phyloP scores from a whole-genome alignment of 768 basidiomycete genomes.

The Russula ochroleuca region DNA sequence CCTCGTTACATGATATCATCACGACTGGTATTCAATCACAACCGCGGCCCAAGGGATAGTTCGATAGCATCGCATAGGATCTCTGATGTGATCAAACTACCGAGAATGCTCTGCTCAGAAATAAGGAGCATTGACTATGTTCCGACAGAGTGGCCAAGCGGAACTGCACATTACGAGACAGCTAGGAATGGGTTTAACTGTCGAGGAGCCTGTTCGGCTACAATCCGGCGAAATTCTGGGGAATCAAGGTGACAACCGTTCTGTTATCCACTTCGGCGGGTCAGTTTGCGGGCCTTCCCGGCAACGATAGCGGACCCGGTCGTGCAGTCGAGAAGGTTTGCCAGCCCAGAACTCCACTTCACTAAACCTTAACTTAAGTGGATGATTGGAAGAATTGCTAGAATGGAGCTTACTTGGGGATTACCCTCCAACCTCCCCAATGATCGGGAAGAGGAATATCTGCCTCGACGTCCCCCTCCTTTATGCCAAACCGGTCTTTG shows the following conservation, averaged over 20 bases:
- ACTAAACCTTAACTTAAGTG: conserved; percentile 39
- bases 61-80: background rate
- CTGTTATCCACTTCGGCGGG: conserved; percentile 65
- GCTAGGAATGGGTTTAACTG: background rate
- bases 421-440: conserved; percentile 95
- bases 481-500: conserved; percentile 52
- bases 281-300: conserved; percentile 45
- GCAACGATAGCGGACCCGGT: conserved; percentile 78
- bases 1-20: too few relatives aligned
- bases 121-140: background rate
- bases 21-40: background rate
- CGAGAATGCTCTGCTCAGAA: background rate
- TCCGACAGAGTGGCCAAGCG: background rate
- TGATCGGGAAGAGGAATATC: conserved; percentile 78
- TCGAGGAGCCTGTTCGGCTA: background rate
- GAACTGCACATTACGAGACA: background rate
- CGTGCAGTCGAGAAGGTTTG: conserved; percentile 89
- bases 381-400: conserved; percentile 5
- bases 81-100: background rate
- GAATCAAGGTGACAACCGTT: conserved; percentile 61
- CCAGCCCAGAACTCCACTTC: conserved; percentile 99
- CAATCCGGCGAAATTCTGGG: background rate
- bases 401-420: conserved; percentile 68
- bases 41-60: background rate
- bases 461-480: conserved; percentile 39